Conservation (phyloP, 2,329 filamentous ascomycete species). For the Penicillium rolfsii region DNA sequence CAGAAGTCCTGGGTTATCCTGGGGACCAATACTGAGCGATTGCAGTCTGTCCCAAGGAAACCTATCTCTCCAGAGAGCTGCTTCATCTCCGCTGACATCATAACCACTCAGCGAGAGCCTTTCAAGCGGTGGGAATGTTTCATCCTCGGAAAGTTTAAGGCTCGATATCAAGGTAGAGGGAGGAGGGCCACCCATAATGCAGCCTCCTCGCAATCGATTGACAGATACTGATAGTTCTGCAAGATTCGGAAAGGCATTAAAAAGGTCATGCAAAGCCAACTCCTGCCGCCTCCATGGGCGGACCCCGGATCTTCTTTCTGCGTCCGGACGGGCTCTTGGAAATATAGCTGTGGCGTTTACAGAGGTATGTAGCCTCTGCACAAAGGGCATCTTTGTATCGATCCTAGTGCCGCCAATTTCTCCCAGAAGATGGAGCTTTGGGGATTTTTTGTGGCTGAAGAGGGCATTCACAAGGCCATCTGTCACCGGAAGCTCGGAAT, state of each 20-base stretch:
- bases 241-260: slow-evolving; percentile 9
- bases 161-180: not conserved
- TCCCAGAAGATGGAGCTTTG: slow-evolving; percentile 1
- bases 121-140: slow-evolving; percentile 2
- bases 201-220: slow-evolving; percentile 3
- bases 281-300: not conserved
- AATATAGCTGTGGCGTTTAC: not conserved
- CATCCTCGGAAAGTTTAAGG: not conserved
- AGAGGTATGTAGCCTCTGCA: not conserved
- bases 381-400: not conserved
- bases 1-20: not conserved
- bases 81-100: not conserved
- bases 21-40: not conserved
- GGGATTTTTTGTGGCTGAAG: not conserved
- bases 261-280: slow-evolving; percentile 2
- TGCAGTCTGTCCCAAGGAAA: not conserved
- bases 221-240: slow-evolving; percentile 8
- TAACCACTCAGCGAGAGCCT: slow-evolving; percentile 4
- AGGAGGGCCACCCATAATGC: not conserved
- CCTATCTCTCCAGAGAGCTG: not conserved
- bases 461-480: slow-evolving; percentile 4
- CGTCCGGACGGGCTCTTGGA: not conserved
- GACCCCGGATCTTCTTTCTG: not conserved
- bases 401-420: not conserved
- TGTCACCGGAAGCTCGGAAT: not conserved